Base-by-base conservation (phyloP, 2,329 filamentous ascomycete species). In the Curvularia eragrostidis region DNA sequence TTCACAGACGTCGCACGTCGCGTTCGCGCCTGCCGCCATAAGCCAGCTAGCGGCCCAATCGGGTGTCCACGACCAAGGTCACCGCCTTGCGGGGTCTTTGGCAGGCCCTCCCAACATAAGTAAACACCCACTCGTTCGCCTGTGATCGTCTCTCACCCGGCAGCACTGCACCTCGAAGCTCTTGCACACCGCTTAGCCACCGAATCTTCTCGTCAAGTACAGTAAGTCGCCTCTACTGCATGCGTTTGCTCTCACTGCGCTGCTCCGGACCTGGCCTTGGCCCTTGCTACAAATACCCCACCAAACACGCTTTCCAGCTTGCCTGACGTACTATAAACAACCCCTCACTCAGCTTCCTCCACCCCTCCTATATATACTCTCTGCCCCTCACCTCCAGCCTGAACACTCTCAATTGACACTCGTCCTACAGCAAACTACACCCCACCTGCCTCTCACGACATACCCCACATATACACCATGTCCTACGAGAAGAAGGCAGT, bases 401-500 rank as follows among this genome's bases (percentile, higher is more conserved):
- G 10, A 39, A 36, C 18, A 19, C 38, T 38, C 54, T 52, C 58
- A 64, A 69, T 65, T 71, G 54, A 67, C 65, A 53, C 53, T 48
- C 18, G 24, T 48, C 32, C 43, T 56, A 49, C 50, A 42, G 52
- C 41, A 64, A 36, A 26, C 39, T 55, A 50, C 32, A 28, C 21
- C 49, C 34, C 47, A 36, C 52, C 51, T 60, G 60, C 54, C 57
- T 13, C 30, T 38, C 46, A 24, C 32, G 32, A 34, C 32, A 34
- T 34, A 46, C 26, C 23, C 48, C 48, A 39, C 26, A 55, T 58
- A 53, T 52, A 36, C 61, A 73, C 49, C 54, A 77, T 77, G 74
- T 32, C 67, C 52, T 76, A 69, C 68, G 75, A 76, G 34, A 81
- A 80, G 77, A 83, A 83, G 72, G 81, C 80, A 60, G 77, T 83